Base-by-base conservation (phyloP, 176 grass and related monocot species). In the Saccharum officinarum region DNA sequence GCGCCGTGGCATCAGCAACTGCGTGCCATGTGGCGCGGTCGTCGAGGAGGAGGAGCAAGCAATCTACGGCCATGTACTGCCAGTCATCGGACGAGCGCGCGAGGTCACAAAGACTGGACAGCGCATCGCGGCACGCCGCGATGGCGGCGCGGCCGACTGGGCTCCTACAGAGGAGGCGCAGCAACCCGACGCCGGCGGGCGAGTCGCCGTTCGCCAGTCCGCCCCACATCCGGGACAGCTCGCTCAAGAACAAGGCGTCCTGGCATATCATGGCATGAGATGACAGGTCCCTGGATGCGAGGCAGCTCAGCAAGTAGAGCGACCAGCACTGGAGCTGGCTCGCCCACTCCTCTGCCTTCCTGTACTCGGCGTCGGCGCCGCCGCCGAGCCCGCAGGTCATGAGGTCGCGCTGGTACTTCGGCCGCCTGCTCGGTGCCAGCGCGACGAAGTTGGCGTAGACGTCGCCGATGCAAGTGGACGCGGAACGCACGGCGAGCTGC, bases 251-350 rank as follows among this genome's bases (percentile, higher is more conserved):
- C 2, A 14, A 62, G 77, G 44, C 8, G 42, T 94, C 78, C 10
- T 89, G 86, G 55, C 90, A 91, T 33, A 99, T 89, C 28, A 87
- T 70, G 67, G 66, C 88, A 82, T 94, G 90, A 42, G 81, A 92
- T 69, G 87, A 71, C 64, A 44, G 9, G 81, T 99, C 97, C 73
- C 89, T 84, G 68, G 86, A 89, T 7, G 97, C 92, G 54, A 99
- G 86, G 84, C 97, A 96, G 89, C 97, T 92, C 10, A 99, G 81
- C 11, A 99, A 72, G 83, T 96, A 94, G 52, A 99, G 93, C 7
- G 92, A 99, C 97, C 97, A 99, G 75, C 97, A 96, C 89, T 99
- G 97, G 49, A 99, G 94, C 88, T 99, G 97, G 90, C 92, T 96
- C 12, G 97, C 94, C 97, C 97, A 99, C 49, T 99, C 93, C 79